A percentile compares a stretch with the other conserved stretches of the same genome.
Evolutionary conservation across 2,329 filamentous ascomycete species (phyloP).

Genomic region (Fonsecaea pedrosoi): DNA sequence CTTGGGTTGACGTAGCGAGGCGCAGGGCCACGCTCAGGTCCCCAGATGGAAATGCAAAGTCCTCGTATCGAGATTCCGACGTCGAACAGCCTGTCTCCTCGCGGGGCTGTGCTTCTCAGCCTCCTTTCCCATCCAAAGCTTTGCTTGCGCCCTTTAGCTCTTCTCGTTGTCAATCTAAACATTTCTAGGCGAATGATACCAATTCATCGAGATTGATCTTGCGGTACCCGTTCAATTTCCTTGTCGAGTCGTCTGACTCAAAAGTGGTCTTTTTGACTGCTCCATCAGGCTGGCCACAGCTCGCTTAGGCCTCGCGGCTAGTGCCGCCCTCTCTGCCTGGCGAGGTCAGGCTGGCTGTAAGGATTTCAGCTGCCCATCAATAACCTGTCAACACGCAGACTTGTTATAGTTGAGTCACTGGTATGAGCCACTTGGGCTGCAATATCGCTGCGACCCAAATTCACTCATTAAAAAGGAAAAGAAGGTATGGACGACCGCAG

Average conservation of each 20-base stretch:
- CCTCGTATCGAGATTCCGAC: no score
- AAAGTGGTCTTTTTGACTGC: neutral
- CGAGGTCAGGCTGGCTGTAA: no score
- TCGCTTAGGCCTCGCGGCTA: slow-evolving; percentile 1
- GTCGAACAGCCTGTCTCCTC: no score
- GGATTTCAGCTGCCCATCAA: neutral
- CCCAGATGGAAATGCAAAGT: no score
- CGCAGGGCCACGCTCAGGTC: no score
- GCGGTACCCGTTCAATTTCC: neutral
- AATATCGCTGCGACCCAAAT: neutral
- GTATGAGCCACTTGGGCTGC: neutral
- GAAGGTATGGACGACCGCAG: slow-evolving; percentile 26
- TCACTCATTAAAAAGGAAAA: neutral
- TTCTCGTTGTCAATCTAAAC: neutral
- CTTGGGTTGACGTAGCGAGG: no score
- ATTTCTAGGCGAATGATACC: neutral
- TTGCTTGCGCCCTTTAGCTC: neutral
- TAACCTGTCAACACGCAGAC: neutral
- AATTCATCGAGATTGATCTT: neutral
- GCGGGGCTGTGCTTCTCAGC: no score
- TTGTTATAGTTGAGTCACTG: neutral
- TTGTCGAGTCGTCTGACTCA: slow-evolving; percentile 5
- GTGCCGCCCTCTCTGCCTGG: neutral
- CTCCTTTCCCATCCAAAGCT: no score
- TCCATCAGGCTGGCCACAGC: slow-evolving; percentile 15